Base-by-base conservation (phyloP, 192 early-diverging fungal genomes). In the Endogone sp. region DNA sequence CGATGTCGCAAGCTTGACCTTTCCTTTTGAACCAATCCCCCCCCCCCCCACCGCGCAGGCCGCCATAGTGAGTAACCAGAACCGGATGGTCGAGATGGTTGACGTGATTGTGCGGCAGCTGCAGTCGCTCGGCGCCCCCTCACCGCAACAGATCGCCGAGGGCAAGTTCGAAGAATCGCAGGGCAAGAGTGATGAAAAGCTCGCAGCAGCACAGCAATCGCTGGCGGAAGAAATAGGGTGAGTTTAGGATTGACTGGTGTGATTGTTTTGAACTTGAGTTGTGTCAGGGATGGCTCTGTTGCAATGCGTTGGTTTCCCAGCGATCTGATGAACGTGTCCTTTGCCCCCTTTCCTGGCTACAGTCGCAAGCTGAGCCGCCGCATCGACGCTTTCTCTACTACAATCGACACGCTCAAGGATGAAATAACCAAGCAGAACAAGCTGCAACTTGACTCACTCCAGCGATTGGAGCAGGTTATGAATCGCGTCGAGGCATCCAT, bases 101-200 rank as follows among this genome's bases (percentile, higher is more conserved):
- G 25, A 56, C 9, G 22, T 74, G 26, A 20, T 70, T 8, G 69
- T 71, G 6, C 26, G 67, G 27, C 76, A 78, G 49, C 29, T 78
- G 2, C 65, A 74, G 54, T 67, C 76, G 20, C 61, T 78, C 13
- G 76, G 76, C 16, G 76, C 76, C 27, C 76, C 76, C 65, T 59
- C n/a, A 3, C 22, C 59, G n/a, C 60, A 69, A 27, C 37, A 75
- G 3, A 58, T 67, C 11, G 8, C 63, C 3, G 29, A 32, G 16
- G 69, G 69, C 37, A 29, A 65, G 29, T 56, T 29, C 27, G 44
- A 25, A 54, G 37, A n/a, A n/a, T 16, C 37, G 37, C 1, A 1
- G 37, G 37, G 37, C 9, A 49, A 49, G 37, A 16, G 13, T 44
- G 37, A 16, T 49, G 37, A 49, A 16, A 49, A 6, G 16, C 16